phyloP scores from a whole-genome alignment of 129 eudicot species.

The Deinandra increscens region DNA sequence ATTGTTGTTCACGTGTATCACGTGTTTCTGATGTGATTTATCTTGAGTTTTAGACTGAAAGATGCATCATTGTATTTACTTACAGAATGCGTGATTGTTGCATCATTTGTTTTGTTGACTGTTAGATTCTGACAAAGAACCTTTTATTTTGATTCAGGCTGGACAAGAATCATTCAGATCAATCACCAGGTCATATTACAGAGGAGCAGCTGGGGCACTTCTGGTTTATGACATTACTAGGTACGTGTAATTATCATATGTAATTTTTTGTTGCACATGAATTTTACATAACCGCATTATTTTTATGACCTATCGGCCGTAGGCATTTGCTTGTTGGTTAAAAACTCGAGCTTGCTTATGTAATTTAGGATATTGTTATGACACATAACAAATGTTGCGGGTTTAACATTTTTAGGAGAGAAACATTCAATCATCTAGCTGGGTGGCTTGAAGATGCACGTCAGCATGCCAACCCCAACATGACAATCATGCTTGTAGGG shows the following conservation, averaged over 20 bases:
- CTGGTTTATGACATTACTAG: conserved; percentile 86
- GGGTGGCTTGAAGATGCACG: conserved; percentile 97
- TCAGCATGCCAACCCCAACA: conserved; percentile 89
- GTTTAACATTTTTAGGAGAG: conserved; percentile 46
- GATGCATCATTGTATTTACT: conserved; percentile 1
- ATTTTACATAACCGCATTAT: neutral
- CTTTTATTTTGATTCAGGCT: conserved; percentile 53
- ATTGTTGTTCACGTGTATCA: neutral
- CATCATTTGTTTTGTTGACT: neutral
- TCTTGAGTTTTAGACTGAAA: neutral
- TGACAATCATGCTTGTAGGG: conserved; percentile 88
- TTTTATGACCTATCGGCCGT: neutral
- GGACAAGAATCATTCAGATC: conserved; percentile 91
- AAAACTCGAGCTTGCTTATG: neutral
- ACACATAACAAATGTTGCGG: neutral
- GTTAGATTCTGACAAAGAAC: neutral
- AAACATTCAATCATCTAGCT: conserved; percentile 86
- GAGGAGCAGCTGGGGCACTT: conserved; percentile 98
- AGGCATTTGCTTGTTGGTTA: neutral
- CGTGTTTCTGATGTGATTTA: conserved; percentile 1
- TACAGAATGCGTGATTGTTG: conserved; percentile 5
- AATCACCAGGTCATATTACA: conserved; percentile 82
- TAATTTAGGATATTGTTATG: neutral
- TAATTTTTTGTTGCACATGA: neutral
- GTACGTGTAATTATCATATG: conserved; percentile 31